Base-by-base conservation (phyloP, 1,139 yeast species). In the Debaryomycetaceae sp. region DNA sequence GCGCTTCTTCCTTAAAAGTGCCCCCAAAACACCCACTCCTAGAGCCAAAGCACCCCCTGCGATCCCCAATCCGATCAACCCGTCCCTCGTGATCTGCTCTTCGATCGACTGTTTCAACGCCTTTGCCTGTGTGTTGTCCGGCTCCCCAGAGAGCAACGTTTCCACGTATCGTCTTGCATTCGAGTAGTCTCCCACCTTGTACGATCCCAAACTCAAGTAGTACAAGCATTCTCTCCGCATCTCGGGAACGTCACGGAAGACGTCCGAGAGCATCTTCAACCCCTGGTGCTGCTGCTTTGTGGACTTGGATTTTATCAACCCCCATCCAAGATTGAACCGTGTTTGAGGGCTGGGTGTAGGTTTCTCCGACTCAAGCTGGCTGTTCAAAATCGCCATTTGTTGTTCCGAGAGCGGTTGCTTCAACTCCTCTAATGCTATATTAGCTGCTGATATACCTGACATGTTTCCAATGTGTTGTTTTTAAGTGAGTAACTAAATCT, bases 241-340 rank as follows among this genome's bases (percentile, higher is more conserved):
- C 45, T 81, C 79, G 0, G 96, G 93, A 0, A 86, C 85, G 43
- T 81, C 89, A 54, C 83, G 81, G 66, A 85, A 91, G 39, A 88
- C 78, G 44, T 82, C 83, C 0, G 93, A 78, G 48, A 95, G 72
- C 34, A 91, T 74, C 46, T 80, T 82, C 24, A 95, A 82, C 0
- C 98, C 99, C 44, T 84, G 75, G 53, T 84, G 78, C 58, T 88
- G 96, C 48, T 87, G 84, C 41, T 73, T 75, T 23, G 73, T 72
- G 39, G 73, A 69, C 42, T 65, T 58, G 5, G 96, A 82, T 60
- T 90, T 90, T 50, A 95, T 80, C 44, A 93, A 71, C 1, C 96
- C 99, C 99, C 99, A 95, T 0, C 97, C 96, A 57, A 87, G 88
- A 65, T 93, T 95, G 75, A 95, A 95, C 47, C 83, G 79, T 4